A percentile compares a stretch with the other conserved stretches of the same genome.
These are phyloP conservation scores for Cystobasidium onofrii DNA, from an alignment of 768 basidiomycete species.

Conservation along the genomic window DNA sequence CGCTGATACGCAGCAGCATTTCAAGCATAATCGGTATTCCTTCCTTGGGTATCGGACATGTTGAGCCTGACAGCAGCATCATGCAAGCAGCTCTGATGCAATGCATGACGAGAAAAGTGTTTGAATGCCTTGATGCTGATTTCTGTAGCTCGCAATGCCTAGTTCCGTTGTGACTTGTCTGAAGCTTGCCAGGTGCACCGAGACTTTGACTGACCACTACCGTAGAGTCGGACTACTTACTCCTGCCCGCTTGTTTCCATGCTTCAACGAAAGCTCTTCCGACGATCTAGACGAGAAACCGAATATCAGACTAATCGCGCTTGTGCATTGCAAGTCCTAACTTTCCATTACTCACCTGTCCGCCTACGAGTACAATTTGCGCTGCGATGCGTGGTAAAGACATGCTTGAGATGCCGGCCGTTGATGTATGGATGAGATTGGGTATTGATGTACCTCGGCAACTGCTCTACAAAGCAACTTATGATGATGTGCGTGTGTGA, in stretches of 20 bases:
- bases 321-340: not conserved
- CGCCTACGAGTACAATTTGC: conserved; percentile 30
- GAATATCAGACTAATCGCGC: conserved; percentile 57
- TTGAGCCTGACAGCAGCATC: too few species aligned
- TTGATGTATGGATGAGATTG: not conserved
- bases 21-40: too few species aligned
- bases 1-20: too few species aligned
- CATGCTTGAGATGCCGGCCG: not conserved
- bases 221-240: conserved; percentile 51
- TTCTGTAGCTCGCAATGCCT: not conserved
- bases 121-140: too few species aligned
- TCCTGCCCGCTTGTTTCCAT: conserved; percentile 82
- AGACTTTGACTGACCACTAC: conserved; percentile 2
- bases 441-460: too few species aligned
- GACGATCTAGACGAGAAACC: conserved; percentile 56
- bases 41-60: too few species aligned
- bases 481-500: too few species aligned
- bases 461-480: too few species aligned
- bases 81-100: too few species aligned
- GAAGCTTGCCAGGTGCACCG: conserved; percentile 5
- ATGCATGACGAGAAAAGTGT: too few species aligned
- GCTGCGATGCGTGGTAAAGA: conserved; percentile 27
- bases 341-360: conserved; percentile 15
- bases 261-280: conserved; percentile 88
- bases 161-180: not conserved